Evolutionary conservation across 2,329 filamentous ascomycete species (phyloP).

Genomic region (Colletotrichum liriopes): DNA sequence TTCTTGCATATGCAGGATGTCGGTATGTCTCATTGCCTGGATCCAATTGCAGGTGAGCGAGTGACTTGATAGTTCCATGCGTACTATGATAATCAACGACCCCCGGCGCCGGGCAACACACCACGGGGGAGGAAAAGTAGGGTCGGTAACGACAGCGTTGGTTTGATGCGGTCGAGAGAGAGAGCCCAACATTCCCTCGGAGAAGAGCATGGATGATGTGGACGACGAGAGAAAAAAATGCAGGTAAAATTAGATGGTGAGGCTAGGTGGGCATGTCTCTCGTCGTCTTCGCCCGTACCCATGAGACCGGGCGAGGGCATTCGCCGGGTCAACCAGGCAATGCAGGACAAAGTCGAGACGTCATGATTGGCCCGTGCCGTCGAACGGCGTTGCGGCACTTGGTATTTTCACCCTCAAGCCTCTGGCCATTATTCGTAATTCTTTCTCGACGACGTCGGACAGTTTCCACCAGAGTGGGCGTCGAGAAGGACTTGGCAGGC

Average conservation of each 20-base stretch:
- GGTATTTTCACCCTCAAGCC: neutral
- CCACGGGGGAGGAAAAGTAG: neutral
- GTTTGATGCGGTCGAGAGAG: neutral
- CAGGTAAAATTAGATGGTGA: slow-evolving; percentile 17
- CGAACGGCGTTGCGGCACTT: slow-evolving; percentile 16
- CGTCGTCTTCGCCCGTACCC: neutral
- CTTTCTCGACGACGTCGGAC: slow-evolving; percentile 27
- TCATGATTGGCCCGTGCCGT: slow-evolving; percentile 35
- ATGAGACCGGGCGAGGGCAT: slow-evolving; percentile 2
- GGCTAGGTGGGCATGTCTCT: neutral
- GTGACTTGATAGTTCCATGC: neutral
- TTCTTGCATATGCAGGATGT: slow-evolving; percentile 33
- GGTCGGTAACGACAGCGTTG: neutral
- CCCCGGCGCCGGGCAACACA: slow-evolving; percentile 18
- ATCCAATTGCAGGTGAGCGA: neutral
- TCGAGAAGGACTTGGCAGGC: slow-evolving; percentile 23
- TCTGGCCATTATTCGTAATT: slow-evolving; percentile 43
- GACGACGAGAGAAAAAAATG: slow-evolving; percentile 1
- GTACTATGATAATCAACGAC: slow-evolving; percentile 10
- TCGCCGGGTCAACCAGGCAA: slow-evolving; percentile 34
- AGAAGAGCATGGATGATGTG: neutral
- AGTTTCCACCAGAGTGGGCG: slow-evolving; percentile 39
- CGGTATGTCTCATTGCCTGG: neutral
- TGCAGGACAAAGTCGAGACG: slow-evolving; percentile 15
- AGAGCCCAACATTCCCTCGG: neutral